These are phyloP conservation scores for Turnera subulata DNA, from an alignment of 345 rosid species.

Conservation along the genomic window DNA sequence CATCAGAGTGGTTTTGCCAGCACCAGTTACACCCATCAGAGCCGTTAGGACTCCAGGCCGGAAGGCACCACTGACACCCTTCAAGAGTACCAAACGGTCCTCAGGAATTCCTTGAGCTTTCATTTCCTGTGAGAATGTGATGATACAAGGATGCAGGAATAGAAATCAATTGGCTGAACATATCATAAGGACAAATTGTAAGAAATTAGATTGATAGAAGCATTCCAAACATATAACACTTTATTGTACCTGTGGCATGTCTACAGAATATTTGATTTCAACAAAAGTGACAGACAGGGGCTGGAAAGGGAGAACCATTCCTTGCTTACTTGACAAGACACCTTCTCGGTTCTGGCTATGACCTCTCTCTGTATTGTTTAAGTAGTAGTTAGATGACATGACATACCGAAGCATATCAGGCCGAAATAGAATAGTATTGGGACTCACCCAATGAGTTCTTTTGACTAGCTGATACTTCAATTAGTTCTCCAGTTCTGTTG, in stretches of 20 bases:
- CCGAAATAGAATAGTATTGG: not conserved
- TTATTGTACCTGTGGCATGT: conserved; percentile 66
- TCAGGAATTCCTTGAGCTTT: conserved; percentile 48
- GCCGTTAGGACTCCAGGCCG: conserved; percentile 78
- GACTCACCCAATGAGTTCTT: not conserved
- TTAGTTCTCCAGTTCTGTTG: conserved; percentile 6
- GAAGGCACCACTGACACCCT: conserved; percentile 66
- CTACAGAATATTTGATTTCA: conserved; percentile 50
- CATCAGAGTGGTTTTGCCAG: conserved; percentile 78
- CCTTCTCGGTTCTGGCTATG: not conserved
- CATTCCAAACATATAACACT: no score
- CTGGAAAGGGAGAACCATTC: conserved; percentile 26
- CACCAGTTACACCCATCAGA: conserved; percentile 70
- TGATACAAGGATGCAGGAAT: not conserved
- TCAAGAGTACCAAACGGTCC: conserved; percentile 52
- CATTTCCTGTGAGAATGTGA: conserved; percentile 35
- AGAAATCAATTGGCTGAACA: no score
- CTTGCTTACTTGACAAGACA: not conserved
- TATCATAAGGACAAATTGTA: no score
- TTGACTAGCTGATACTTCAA: not conserved
- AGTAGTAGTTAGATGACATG: not conserved
- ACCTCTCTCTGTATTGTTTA: conserved; percentile 4
- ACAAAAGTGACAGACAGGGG: conserved; percentile 58
- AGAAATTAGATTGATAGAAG: no score
- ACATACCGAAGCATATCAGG: not conserved